Evolutionary conservation across 2,329 filamentous ascomycete species (phyloP).

Genomic region (Colletotrichum siamense): DNA sequence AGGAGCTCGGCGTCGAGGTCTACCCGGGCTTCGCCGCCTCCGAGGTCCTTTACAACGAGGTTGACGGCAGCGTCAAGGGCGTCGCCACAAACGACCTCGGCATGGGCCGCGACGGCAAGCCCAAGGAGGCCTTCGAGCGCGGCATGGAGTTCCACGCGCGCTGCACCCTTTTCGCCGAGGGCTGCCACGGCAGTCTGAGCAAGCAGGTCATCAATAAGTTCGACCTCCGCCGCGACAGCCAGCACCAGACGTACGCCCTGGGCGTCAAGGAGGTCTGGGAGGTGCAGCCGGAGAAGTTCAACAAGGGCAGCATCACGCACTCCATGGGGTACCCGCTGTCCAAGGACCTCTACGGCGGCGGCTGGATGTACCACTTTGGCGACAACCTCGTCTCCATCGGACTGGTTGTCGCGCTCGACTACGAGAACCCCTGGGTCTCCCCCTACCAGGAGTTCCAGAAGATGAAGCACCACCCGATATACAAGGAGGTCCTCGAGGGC

Average conservation of each 20-base stretch:
- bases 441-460: slow-evolving; percentile 98
- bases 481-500: slow-evolving; percentile 84
- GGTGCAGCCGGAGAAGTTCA: slow-evolving; percentile 89
- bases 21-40: slow-evolving; percentile 96
- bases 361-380: slow-evolving; percentile 99
- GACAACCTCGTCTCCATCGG: slow-evolving; percentile 95
- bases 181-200: slow-evolving; percentile 92
- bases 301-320: slow-evolving; percentile 84
- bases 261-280: slow-evolving; percentile 99
- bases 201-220: slow-evolving; percentile 97
- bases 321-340: slow-evolving; percentile 92
- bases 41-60: slow-evolving; percentile 81
- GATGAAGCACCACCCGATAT: slow-evolving; percentile 96
- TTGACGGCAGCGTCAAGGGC: slow-evolving; percentile 88
- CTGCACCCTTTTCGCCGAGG: slow-evolving; percentile 91
- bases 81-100: slow-evolving; percentile 97
- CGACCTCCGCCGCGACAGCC: slow-evolving; percentile 84
- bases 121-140: slow-evolving; percentile 90
- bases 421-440: slow-evolving; percentile 94
- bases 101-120: slow-evolving; percentile 78
- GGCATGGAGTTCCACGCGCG: slow-evolving; percentile 98
- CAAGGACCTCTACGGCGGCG: slow-evolving; percentile 90
- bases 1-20: slow-evolving; percentile 93
- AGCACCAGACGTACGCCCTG: slow-evolving; percentile 93
- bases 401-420: slow-evolving; percentile 91